Base-by-base conservation (phyloP, 179 eudicot genomes). In the Silene coronaria region DNA sequence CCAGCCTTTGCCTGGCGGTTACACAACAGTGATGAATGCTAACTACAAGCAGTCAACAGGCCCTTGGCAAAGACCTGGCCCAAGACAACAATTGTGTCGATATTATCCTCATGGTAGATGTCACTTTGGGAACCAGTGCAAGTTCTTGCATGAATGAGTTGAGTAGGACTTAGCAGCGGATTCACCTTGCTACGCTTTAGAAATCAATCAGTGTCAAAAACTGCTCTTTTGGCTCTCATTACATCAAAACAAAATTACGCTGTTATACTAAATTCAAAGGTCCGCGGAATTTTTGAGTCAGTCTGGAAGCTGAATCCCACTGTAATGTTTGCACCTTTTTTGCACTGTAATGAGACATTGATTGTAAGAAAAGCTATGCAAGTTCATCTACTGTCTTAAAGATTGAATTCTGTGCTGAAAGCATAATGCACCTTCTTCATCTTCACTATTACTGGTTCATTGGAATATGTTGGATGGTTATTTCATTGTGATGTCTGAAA, bases 61-160 rank as follows among this genome's bases (percentile, higher is more conserved):
- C 36, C 69, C 51, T 22, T 32, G 68, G 14, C 74, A 70, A 65
- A 71, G 76, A n/a, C 83, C 76, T 11, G 23, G 62, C 14, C 69
- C 57, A 17, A 73, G 65, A 66, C 42, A 53, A 26, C 80, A 82
- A 75, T 51, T 77, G n/a, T 91, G 97, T 78, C 77, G 77, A 63
- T 71, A 74, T 76, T 90, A 80, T 82, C 84, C 82, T 67, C 87
- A 64, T 80, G 95, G 97, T 75, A 78, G 87, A 72, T 91, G 94
- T 66, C 46, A 77, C 71, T 87, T 83, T 68, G 95, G 92, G 26
- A 80, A 79, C 66, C 79, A 48, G 12, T 90, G 97, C 88, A 91
- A 84, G 87, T 86, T 81, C 58, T 74, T 85, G 80, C 97, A 91
- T 78, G 89, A 82, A 48, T 53, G 89, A 82, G 26, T 45, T 57